Percentiles rank a stretch among this genome's conserved stretches.
phyloP scores from a whole-genome alignment of 331 rosid species.

The Malus hybrid region DNA sequence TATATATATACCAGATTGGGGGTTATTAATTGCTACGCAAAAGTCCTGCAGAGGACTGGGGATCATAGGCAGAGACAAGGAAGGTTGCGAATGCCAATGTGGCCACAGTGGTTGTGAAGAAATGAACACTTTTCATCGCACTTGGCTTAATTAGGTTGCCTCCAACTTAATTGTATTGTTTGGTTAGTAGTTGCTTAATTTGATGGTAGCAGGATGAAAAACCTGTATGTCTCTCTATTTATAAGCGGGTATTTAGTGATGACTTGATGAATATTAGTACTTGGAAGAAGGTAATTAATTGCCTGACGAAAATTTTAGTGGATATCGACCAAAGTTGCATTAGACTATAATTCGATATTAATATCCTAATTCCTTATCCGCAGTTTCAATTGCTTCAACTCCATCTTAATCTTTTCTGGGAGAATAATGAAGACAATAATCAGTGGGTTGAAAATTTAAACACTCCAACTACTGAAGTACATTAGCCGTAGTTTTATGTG shows the following conservation, averaged over 20 bases:
- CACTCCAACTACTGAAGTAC: no score
- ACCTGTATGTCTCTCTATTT: background rate
- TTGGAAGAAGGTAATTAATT: background rate
- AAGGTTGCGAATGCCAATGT: background rate
- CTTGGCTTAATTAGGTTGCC: background rate
- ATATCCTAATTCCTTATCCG: background rate
- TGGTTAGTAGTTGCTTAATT: background rate
- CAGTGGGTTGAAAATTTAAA: no score
- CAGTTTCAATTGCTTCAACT: background rate
- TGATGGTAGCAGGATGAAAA: background rate
- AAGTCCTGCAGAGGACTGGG: constrained; percentile 5
- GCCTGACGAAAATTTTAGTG: background rate
- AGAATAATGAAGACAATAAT: no score
- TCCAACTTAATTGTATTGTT: background rate
- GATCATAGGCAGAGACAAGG: constrained; percentile 5
- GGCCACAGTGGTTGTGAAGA: background rate
- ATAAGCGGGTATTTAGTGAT: background rate
- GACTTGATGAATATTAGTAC: background rate
- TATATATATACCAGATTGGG: background rate
- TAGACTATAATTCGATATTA: background rate
- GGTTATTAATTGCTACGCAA: background rate
- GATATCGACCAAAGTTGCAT: background rate
- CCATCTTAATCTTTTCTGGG: background rate
- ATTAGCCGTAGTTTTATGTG: background rate
- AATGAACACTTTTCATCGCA: constrained; percentile 2